Evolutionary conservation across 352 stramenopile species (phyloP).

Genomic region (Phytophthora podocarpi): DNA sequence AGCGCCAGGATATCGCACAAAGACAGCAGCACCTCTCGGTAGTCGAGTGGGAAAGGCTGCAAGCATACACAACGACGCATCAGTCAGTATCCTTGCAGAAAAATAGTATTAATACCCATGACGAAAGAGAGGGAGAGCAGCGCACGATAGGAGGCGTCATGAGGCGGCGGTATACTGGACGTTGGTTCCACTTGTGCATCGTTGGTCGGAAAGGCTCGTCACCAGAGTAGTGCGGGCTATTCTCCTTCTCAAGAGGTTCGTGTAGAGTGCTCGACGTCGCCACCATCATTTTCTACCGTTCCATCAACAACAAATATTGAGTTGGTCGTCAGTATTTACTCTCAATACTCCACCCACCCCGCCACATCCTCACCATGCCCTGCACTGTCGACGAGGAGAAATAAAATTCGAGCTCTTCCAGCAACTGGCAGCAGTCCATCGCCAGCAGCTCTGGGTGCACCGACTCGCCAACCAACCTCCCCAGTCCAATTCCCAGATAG

Average conservation of each 20-base stretch:
- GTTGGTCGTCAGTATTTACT: neutral
- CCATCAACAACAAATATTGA: neutral
- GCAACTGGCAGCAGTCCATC: constrained; percentile 78
- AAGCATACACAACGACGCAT: constrained; percentile 11
- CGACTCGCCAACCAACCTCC: constrained; percentile 62
- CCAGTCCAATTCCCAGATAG: constrained; percentile 77
- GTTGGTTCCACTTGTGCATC: constrained; percentile 88
- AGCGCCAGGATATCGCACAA: constrained; percentile 83
- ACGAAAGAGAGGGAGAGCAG: neutral
- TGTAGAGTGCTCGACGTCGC: constrained; percentile 74
- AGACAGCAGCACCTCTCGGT: constrained; percentile 80
- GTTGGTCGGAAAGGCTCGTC: constrained; percentile 67
- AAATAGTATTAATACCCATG: no score
- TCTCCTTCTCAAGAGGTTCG: constrained; percentile 47
- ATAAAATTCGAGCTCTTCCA: constrained; percentile 88
- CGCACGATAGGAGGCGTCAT: constrained; percentile 75
- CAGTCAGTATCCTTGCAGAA: neutral
- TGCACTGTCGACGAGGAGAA: constrained; percentile 78
- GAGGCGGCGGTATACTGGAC: constrained; percentile 73
- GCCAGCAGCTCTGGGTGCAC: constrained; percentile 60
- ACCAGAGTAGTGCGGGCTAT: constrained; percentile 44
- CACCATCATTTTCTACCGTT: constrained; percentile 84
- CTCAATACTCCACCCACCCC: neutral
- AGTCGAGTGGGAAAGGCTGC: constrained; percentile 82
- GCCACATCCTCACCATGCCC: constrained; percentile 61